Evolutionary conservation across 2,329 filamentous ascomycete genomes (phyloP).

Genomic region (Dothidotthia symphoricarpi): DNA sequence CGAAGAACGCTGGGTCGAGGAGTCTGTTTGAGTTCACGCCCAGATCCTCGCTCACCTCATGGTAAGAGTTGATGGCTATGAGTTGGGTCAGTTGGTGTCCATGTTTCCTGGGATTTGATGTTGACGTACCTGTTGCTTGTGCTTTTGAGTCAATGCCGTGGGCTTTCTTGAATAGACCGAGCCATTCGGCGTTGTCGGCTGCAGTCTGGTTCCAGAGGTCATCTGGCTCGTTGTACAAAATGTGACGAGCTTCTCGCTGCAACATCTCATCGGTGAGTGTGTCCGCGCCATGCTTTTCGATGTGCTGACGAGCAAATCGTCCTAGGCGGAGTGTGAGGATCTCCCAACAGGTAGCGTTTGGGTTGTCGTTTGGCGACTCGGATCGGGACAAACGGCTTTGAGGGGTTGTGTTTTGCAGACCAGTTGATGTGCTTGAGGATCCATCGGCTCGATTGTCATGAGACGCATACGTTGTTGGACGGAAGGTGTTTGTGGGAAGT

Average conservation of each 20-base stretch:
- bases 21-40: constrained; percentile 16
- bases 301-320: constrained; percentile 44
- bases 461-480: too few relatives aligned
- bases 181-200: constrained; percentile 47
- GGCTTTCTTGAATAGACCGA: constrained; percentile 51
- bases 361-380: constrained; percentile 9
- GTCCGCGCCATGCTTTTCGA: constrained; percentile 36
- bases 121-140: constrained; percentile 9
- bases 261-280: constrained; percentile 51
- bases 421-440: too few relatives aligned
- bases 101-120: too few relatives aligned
- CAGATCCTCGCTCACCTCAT: constrained; percentile 38
- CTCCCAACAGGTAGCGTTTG: constrained; percentile 50
- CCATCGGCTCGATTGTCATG: constrained; percentile 4
- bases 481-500: constrained; percentile 18
- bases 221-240: constrained; percentile 49
- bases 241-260: constrained; percentile 48
- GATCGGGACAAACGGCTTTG: constrained; percentile 12
- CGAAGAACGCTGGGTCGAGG: constrained; percentile 30
- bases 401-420: constrained; percentile 14
- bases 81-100: constrained; percentile 1
- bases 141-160: constrained; percentile 40
- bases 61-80: constrained; percentile 12
- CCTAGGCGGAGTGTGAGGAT: constrained; percentile 50
- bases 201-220: constrained; percentile 50